These are phyloP conservation scores for Erysimum cheiri DNA, from an alignment of 441 rosid genomes.

Conservation along the genomic window DNA sequence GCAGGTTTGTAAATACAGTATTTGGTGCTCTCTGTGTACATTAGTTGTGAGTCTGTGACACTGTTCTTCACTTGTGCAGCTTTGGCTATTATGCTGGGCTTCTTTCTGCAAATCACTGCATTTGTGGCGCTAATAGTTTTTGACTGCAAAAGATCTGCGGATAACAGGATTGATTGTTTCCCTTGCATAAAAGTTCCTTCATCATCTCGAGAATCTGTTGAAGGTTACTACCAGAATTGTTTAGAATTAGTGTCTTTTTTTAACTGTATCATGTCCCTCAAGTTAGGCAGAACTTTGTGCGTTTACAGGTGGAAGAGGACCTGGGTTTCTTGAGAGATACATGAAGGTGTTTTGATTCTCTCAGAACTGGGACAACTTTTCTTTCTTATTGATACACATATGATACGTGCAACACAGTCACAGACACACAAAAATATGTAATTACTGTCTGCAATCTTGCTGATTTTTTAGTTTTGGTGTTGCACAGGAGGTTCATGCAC, in stretches of 20 bases:
- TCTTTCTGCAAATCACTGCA: slow-evolving; percentile 71
- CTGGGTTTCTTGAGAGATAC: slow-evolving; percentile 61
- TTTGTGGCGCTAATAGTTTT: slow-evolving; percentile 67
- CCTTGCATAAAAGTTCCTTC: slow-evolving; percentile 59
- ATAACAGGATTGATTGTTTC: slow-evolving; percentile 68
- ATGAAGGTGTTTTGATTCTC: slow-evolving; percentile 55
- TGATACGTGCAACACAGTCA: slow-evolving; percentile 16
- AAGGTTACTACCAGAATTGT: slow-evolving; percentile 46
- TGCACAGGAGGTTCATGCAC: slow-evolving; percentile 66
- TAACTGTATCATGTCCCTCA: slow-evolving; percentile 17
- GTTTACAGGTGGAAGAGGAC: slow-evolving; percentile 47
- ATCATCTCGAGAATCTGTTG: slow-evolving; percentile 44
- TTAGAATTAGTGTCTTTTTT: slow-evolving; percentile 18
- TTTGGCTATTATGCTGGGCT: slow-evolving; percentile 68
- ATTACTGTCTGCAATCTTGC: slow-evolving; percentile 13
- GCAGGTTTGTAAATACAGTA: slow-evolving; percentile 63
- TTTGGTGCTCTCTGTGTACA: slow-evolving; percentile 31
- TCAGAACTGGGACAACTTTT: slow-evolving; percentile 25
- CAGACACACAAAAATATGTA: slow-evolving; percentile 22
- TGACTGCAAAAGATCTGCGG: slow-evolving; percentile 60
- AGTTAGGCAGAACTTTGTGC: slow-evolving; percentile 39
- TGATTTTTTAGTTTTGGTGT: slow-evolving; percentile 34
- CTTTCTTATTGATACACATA: slow-evolving; percentile 26
- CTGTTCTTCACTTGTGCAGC: slow-evolving; percentile 48
- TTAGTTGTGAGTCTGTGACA: slow-evolving; percentile 30